phyloP scores from a whole-genome alignment of 1,284 basidiomycete species.

The Cutaneotrichosporon sp. region DNA sequence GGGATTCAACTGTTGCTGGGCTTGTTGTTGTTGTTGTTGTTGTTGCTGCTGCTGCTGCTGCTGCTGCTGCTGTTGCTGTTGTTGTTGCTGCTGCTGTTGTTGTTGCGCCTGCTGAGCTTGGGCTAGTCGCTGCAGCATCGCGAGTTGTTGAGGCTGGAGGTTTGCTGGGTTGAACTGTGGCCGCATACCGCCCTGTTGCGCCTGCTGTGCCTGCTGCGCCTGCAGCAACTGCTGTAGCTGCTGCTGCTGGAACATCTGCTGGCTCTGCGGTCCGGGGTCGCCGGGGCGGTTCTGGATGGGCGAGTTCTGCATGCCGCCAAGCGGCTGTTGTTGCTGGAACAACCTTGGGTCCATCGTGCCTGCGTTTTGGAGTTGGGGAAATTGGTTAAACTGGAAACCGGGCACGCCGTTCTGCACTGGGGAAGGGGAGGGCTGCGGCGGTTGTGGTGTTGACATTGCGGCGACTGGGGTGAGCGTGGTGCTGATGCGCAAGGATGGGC shows the following conservation, averaged over 20 bases:
- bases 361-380: slow-evolving; percentile 12
- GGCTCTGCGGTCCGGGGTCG: slow-evolving; percentile 12
- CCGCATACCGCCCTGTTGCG: slow-evolving; percentile 6
- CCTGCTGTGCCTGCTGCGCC: background rate
- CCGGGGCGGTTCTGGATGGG: slow-evolving; percentile 9
- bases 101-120: slow-evolving; percentile 9
- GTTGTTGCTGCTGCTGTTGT: slow-evolving; percentile 1
- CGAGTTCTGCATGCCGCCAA: slow-evolving; percentile 5
- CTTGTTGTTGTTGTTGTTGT: background rate
- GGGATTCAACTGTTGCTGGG: slow-evolving; percentile 20
- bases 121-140: slow-evolving; percentile 29
- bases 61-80: slow-evolving; percentile 18
- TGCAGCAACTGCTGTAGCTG: slow-evolving; percentile 11
- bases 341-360: slow-evolving; percentile 21
- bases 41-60: slow-evolving; percentile 24
- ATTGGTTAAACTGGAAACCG: slow-evolving; percentile 14
- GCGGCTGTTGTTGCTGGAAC: slow-evolving; percentile 22
- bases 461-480: background rate
- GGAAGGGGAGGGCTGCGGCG: slow-evolving; percentile 18
- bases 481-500: background rate
- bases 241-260: slow-evolving; percentile 13
- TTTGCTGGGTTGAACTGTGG: slow-evolving; percentile 17
- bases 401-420: slow-evolving; percentile 14
- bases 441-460: slow-evolving; percentile 24
- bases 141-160: slow-evolving; percentile 28